Base-by-base conservation (phyloP, 306 rosid genomes). In the Betula pendula region DNA sequence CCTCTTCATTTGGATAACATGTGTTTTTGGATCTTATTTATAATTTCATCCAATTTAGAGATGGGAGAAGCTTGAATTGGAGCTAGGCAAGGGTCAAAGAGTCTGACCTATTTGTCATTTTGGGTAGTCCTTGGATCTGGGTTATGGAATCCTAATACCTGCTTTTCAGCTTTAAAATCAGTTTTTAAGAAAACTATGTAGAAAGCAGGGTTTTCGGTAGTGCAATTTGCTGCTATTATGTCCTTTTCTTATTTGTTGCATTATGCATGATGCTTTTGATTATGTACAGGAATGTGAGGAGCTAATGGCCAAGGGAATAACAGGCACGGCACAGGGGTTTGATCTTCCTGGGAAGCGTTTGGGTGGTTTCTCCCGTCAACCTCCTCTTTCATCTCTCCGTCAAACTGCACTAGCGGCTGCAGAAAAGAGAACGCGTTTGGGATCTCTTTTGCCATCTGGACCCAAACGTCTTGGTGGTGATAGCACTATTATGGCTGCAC, bases 391-490 rank as follows among this genome's bases (percentile, higher is more conserved):
- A 49, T 89, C 95, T 38, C 93, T 92, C 78, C 88, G 75, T 16
- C 84, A 88, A 84, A 80, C 91, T 75, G 73, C 97, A 63, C 81
- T 92, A 17, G 85, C 83, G 51, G 98, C 98, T 62, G 97, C 97
- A 45, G 93, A 95, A 84, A 90, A 91, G 78, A 83, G 98, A 84
- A 79, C 73, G 27, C 89, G 72, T 38, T 56, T 86, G 85, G 88
- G 85, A 24, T 85, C 93, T 74, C 88, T 92, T 71, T 89, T 92
- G 71, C 96, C 96, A 29, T 88, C 96, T 81, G 96, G 98, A 68
- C 96, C 96, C 16, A 92, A 80, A 35, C 96, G 98, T 43, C 88
- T 95, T 68, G 98, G 97, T 55, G 97, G 98, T 74, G 96, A 90
- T 85, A 88, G 87, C 67, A 40, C 77, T 77, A 89, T 90, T 74